Evolutionary conservation across 805 yeast species (phyloP), one percentile per base, ranked within the genome.

Genomic region (Lachancea thermotolerans): DNA sequence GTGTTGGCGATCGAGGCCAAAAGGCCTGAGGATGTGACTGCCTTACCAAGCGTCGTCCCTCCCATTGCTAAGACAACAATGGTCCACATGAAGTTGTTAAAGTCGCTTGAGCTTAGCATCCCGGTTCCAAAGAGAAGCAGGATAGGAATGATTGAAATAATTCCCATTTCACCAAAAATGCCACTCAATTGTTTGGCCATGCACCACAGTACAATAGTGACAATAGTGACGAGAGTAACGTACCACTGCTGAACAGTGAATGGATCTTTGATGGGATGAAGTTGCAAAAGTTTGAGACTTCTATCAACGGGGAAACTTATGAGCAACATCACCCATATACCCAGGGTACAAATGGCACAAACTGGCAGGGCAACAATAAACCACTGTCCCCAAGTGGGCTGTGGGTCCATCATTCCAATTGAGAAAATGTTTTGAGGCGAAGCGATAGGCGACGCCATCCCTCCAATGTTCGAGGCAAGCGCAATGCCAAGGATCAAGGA

Each of bases 21-120:
- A 45, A 91, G 70, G 0, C 98, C 98, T 1, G 96, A 87, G 8
- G 93, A 82, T 1, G 95, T 80, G 1, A 91, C 98, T 0, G 96
- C 96, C 62, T 88, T 89, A 46, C 99, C 99, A 42, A 91, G 71
- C 0, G 96, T 95, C 42, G 91, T 78, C 50, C 99, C 99, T 29
- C 99, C 99, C 99, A 91, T 93, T 3, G 98, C 97, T 51, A 91
- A 72, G 37, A 91, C 79, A 9, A 93, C 93, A 55, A 91, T 93
- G 4, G 95, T 89, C 99, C 99, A 91, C 52, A 95, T 81, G 62
- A 91, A 91, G 62, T 88, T 91, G 66, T 93, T 91, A 66, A 91
- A 89, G 60, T 91, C 99, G 46, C 90, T 96, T 1, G 89, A 82
- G 8, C 85, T 79, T 48, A 91, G 69, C 15, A 90, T 66, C 1